Conservation (phyloP, 257 asterid genomes). For the Solanum tarapatanum region DNA sequence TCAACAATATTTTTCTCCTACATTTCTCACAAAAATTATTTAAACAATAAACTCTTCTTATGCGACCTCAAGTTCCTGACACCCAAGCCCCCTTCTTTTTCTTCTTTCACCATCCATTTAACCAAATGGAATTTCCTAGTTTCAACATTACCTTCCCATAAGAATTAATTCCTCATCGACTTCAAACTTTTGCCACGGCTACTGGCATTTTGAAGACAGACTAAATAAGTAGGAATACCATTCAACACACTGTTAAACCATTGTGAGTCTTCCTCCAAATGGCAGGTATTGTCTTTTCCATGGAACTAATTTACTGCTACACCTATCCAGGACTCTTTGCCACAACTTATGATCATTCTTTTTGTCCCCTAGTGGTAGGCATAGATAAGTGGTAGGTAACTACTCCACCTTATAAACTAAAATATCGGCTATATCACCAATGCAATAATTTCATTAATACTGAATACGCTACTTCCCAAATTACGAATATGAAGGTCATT, state of each 20-base stretch:
- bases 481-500: not conserved
- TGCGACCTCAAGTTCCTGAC: no score
- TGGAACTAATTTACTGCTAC: not conserved
- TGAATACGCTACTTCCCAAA: not conserved
- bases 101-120: no score
- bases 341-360: not conserved
- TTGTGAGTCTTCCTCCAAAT: not conserved
- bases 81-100: no score
- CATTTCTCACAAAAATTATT: no score
- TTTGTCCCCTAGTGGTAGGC: not conserved
- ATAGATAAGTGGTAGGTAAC: not conserved
- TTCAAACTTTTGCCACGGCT: no score
- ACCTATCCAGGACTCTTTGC: not conserved
- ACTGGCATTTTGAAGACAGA: no score
- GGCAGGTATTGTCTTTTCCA: not conserved
- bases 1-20: no score
- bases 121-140: no score
- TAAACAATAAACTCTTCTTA: no score
- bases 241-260: not conserved
- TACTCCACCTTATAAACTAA: not conserved
- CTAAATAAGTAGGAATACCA: no score
- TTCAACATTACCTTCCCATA: no score
- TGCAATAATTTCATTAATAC: not conserved
- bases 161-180: no score
- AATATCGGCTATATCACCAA: not conserved